phyloP scores from a whole-genome alignment of 768 basidiomycete species.

The Pleurotus tuber-regium region DNA sequence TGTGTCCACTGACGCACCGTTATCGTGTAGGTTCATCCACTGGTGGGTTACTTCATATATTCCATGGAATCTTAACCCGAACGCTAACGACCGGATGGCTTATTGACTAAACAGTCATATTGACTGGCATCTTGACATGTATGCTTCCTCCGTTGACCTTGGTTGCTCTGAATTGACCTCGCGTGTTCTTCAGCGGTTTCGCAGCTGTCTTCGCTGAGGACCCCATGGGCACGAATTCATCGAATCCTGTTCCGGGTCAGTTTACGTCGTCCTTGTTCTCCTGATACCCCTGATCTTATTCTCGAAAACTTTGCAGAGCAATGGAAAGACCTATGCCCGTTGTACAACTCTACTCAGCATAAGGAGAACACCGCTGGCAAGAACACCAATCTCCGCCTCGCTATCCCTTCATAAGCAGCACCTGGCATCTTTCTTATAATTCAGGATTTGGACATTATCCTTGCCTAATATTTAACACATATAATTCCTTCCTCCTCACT shows the following conservation, averaged over 20 bases:
- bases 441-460: too few species aligned
- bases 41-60: conserved; percentile 27
- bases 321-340: conserved; percentile 13
- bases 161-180: background rate
- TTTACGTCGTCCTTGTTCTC: background rate
- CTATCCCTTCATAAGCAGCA: too few species aligned
- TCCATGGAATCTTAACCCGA: background rate
- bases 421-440: too few species aligned
- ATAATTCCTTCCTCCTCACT: too few species aligned
- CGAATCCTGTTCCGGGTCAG: conserved; percentile 2
- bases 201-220: conserved; percentile 35
- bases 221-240: background rate
- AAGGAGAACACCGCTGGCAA: too few species aligned
- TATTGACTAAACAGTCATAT: conserved; percentile 38
- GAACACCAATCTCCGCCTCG: too few species aligned
- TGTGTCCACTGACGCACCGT: background rate
- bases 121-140: conserved; percentile 36
- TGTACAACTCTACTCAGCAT: conserved; percentile 7
- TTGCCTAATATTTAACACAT: too few species aligned
- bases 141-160: background rate
- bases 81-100: background rate
- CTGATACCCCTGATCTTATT: background rate
- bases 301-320: background rate
- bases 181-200: conserved; percentile 28
- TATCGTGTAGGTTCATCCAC: conserved; percentile 29